Evolutionary conservation across 2,329 filamentous ascomycete species (phyloP), one percentile per base, ranked within the genome.

Genomic region (Pezicula radicicola): DNA sequence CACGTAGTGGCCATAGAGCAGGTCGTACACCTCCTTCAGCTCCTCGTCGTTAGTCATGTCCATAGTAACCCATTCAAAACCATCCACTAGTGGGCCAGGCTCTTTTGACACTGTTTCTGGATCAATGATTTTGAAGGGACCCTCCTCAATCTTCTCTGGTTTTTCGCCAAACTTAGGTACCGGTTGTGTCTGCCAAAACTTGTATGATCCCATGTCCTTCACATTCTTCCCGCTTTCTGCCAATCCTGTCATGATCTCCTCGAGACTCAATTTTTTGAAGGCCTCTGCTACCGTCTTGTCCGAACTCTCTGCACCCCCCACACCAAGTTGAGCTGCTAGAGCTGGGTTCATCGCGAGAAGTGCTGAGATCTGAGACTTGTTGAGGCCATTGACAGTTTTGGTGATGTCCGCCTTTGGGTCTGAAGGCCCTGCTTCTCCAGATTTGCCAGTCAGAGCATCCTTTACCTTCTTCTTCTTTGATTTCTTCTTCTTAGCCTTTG

Each of bases 111-210:
- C 87, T 54, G 89, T 79, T 33, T 91, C 90, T 15, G 89, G 80
- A 54, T 88, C 87, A 63, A 93, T 88, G 16, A 85, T 74, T 72
- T 87, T 88, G 67, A 99, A 89, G 0, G 92, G 91, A 0, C 94
- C 94, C 63, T 97, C 92, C 57, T 84, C 76, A 46, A 84, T 64
- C 36, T 72, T 67, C 57, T 78, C 74, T 53, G 76, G 72, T 48
- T 80, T 70, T 68, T 85, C 75, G 63, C 81, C 86, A 66, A 97
- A 96, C 65, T 86, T 87, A 47, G 89, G 89, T 53, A 99, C 94
- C 1, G 94, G 94, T 71, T 99, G 94, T 44, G 94, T 99, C 70
- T 91, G 86, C 94, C 94, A 99, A 75, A 99, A 99, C 73, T 96
- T 97, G 79, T 97, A 97, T 53, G 87, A 89, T 6, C 87, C 91